These are phyloP conservation scores for Vitis rotundifolia DNA, from an alignment of 164 flowering plant species.

Conservation along the genomic window DNA sequence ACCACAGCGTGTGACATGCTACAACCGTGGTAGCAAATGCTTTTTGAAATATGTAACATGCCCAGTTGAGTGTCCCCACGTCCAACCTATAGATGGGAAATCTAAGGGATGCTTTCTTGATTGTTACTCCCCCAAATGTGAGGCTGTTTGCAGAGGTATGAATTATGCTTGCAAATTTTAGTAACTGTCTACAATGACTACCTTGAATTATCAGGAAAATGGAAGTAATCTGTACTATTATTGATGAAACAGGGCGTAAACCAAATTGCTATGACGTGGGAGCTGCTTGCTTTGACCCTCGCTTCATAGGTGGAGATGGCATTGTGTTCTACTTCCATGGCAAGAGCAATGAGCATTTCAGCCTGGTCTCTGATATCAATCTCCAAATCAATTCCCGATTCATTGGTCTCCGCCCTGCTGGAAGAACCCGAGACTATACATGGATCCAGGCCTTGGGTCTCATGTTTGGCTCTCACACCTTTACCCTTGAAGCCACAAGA, in stretches of 20 bases:
- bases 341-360: too few relatives aligned
- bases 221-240: too few relatives aligned
- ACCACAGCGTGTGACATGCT: slow-evolving; percentile 15
- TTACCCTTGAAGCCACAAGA: slow-evolving; percentile 34
- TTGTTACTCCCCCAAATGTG: slow-evolving; percentile 37
- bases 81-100: slow-evolving; percentile 23
- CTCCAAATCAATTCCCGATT: too few relatives aligned
- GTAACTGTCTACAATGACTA: too few relatives aligned
- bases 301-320: too few relatives aligned
- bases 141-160: slow-evolving; percentile 43
- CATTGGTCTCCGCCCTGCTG: slow-evolving; percentile 21
- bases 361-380: too few relatives aligned
- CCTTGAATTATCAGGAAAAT: too few relatives aligned
- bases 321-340: too few relatives aligned
- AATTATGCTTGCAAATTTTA: too few relatives aligned
- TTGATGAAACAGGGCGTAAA: too few relatives aligned
- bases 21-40: slow-evolving; percentile 19
- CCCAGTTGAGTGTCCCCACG: slow-evolving; percentile 29
- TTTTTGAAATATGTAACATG: slow-evolving; percentile 21
- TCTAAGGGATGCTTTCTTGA: slow-evolving; percentile 37
- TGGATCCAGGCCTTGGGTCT: slow-evolving; percentile 54
- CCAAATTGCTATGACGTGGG: too few relatives aligned
- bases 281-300: too few relatives aligned
- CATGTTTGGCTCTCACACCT: slow-evolving; percentile 32
- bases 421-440: slow-evolving; percentile 44